Evolutionary conservation across 192 early-diverging fungal genomes (phyloP).

Genomic region (Coemansia biformis): DNA sequence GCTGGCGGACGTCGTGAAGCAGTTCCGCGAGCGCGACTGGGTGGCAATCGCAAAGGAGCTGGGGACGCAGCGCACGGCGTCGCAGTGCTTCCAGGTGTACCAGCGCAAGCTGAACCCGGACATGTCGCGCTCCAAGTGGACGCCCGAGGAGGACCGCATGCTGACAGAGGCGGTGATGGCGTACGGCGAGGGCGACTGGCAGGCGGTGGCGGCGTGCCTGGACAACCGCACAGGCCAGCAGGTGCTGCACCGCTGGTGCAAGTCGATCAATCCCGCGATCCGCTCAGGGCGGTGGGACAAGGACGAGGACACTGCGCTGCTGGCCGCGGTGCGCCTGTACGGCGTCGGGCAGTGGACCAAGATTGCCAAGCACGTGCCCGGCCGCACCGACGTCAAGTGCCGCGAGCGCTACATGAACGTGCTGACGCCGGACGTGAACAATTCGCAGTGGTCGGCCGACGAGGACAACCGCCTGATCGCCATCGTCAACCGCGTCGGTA

Average conservation of each 20-base stretch:
- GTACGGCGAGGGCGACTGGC: slow-evolving; percentile 70
- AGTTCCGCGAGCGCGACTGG: slow-evolving; percentile 57
- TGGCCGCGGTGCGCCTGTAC: slow-evolving; percentile 58
- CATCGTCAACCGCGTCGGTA: slow-evolving; percentile 41
- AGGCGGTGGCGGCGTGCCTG: slow-evolving; percentile 59
- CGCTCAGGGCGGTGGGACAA: slow-evolving; percentile 58
- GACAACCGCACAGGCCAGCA: slow-evolving; percentile 66
- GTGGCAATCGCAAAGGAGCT: slow-evolving; percentile 59
- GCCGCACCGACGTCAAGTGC: slow-evolving; percentile 73
- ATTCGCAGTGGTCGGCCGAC: slow-evolving; percentile 52
- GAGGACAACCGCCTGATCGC: slow-evolving; percentile 49
- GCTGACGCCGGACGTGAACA: slow-evolving; percentile 54
- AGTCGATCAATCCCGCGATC: slow-evolving; percentile 63
- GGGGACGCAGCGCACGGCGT: slow-evolving; percentile 61
- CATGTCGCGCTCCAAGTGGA: slow-evolving; percentile 56
- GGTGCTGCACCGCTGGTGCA: slow-evolving; percentile 68
- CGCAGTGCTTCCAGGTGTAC: slow-evolving; percentile 70
- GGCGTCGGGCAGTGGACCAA: slow-evolving; percentile 67
- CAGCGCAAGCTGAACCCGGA: slow-evolving; percentile 50
- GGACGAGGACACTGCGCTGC: slow-evolving; percentile 66
- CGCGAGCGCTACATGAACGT: slow-evolving; percentile 74
- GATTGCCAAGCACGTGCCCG: slow-evolving; percentile 62
- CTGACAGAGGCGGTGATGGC: slow-evolving; percentile 59
- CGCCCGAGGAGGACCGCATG: slow-evolving; percentile 60
- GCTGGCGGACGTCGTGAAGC: slow-evolving; percentile 47